Base-by-base conservation (phyloP, 23 red algal genomes). In the Pyropia yezoensis region DNA sequence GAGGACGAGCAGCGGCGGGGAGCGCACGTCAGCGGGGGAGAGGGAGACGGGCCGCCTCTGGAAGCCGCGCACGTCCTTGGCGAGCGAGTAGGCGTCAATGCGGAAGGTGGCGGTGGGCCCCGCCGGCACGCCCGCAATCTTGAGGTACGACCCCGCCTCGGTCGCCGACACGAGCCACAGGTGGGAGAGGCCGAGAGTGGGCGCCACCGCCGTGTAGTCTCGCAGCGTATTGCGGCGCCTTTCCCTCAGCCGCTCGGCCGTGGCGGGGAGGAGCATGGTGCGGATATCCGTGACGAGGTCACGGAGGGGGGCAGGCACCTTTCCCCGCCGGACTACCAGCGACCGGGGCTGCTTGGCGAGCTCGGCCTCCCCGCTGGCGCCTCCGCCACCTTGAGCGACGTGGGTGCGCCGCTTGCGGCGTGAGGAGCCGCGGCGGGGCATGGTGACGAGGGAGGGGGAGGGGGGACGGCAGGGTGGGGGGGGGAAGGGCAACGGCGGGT, bases 31-130 rank as follows among this genome's bases (percentile, higher is more conserved):
- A 5, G 65, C 51, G 19, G 54, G 27, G 23, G 73, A 54, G 25
- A 90, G 54, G 28, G 47, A 59, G 21, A 80, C 27, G 1, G 93
- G 93, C 27, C 80, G 70, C 17, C 79, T 47, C 56, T 97, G 93
- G 12, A 66, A 52, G 33, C 68, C 80, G 0, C 80, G 73, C 17
- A 97, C 85, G 33, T 97, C 83, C 15, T 57, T 51, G 11, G 62
- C 59, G 21, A 97, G 75, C 58, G 85, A 87, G 49, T 81, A 97
- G 47, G 78, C 62, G 7, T 74, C 28, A 20, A 97, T 52, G 8
- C 80, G 76, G 54, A 97, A 97, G 19, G 79, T 97, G 23, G 76
- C 66, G 34, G 93, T 97, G 9, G 93, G 93, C 0, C 93, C 93
- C 27, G 71, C 80, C 14, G 93, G 93, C 26, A 67, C 55, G 30